Percentiles rank a stretch among this genome's conserved stretches.
Evolutionary conservation across 257 asterid species (phyloP).

Genomic region (Coffea eugenioides): DNA sequence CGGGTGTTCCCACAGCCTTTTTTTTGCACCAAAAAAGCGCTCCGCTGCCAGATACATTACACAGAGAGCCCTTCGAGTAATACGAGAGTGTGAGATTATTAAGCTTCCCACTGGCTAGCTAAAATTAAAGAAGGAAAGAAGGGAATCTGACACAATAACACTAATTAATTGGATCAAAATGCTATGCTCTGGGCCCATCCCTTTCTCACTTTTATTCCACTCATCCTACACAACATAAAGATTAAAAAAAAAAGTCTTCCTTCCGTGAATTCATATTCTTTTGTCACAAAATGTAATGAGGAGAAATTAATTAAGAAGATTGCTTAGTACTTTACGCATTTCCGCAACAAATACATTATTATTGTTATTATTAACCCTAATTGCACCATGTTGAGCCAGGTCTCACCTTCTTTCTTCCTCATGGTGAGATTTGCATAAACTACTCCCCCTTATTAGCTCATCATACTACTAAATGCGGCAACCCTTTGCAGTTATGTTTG

Average conservation of each 20-base stretch:
- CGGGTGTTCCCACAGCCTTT: not conserved
- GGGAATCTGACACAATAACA: conserved; percentile 28
- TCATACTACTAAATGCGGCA: not conserved
- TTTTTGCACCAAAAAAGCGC: not conserved
- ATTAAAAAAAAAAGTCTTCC: no score
- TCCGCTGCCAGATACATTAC: not conserved
- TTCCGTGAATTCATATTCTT: conserved; percentile 1
- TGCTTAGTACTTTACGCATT: not conserved
- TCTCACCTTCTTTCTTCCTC: no score
- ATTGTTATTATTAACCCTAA: not conserved
- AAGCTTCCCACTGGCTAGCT: not conserved
- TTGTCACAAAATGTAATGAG: not conserved
- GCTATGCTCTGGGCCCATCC: conserved; percentile 40
- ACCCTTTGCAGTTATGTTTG: not conserved
- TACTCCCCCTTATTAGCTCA: no score
- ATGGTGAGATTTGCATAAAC: not conserved
- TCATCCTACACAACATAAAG: conserved; percentile 11
- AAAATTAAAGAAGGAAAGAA: conserved; percentile 8
- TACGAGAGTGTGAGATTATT: not conserved
- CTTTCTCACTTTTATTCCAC: conserved; percentile 30
- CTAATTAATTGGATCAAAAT: conserved; percentile 25
- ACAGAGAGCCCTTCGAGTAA: no score
- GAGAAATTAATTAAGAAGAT: not conserved
- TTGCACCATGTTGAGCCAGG: not conserved
- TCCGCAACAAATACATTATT: no score